These are phyloP conservation scores for Hanseniaspora uvarum DNA, from an alignment of 1,139 yeast species.

Conservation along the genomic window DNA sequence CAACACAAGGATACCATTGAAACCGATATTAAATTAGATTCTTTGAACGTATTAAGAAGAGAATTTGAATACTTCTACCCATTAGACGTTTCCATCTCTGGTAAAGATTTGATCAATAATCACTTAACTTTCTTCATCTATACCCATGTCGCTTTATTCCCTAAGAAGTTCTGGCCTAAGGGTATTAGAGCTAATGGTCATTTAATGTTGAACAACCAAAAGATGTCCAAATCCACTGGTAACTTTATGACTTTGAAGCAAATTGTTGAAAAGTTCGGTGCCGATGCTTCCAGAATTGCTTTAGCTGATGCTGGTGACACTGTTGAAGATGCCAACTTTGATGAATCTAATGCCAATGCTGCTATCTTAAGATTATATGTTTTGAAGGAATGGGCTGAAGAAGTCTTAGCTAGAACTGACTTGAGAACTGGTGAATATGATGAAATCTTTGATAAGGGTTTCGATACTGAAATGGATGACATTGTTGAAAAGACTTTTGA, in stretches of 20 bases:
- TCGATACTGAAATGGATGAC: constrained; percentile 86
- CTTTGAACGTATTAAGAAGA: constrained; percentile 68
- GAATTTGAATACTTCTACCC: constrained; percentile 96
- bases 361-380: constrained; percentile 89
- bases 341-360: constrained; percentile 92
- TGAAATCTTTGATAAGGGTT: constrained; percentile 74
- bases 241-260: constrained; percentile 87
- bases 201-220: constrained; percentile 84
- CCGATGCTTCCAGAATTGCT: constrained; percentile 96
- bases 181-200: constrained; percentile 96
- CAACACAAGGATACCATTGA: constrained; percentile 52
- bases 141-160: constrained; percentile 86
- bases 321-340: constrained; percentile 95
- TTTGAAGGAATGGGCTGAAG: constrained; percentile 93
- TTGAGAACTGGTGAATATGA: constrained; percentile 60
- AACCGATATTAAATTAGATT: constrained; percentile 54
- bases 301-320: constrained; percentile 98
- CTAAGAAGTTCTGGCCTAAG: constrained; percentile 80
- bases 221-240: constrained; percentile 97
- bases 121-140: constrained; percentile 93
- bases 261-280: constrained; percentile 80
- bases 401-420: constrained; percentile 40
- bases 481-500: constrained; percentile 64
- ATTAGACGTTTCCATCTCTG: constrained; percentile 80
- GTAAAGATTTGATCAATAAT: constrained; percentile 95